These are phyloP conservation scores for Coemansia sp. DNA, from an alignment of 192 early-diverging fungal genomes.

Conservation along the genomic window DNA sequence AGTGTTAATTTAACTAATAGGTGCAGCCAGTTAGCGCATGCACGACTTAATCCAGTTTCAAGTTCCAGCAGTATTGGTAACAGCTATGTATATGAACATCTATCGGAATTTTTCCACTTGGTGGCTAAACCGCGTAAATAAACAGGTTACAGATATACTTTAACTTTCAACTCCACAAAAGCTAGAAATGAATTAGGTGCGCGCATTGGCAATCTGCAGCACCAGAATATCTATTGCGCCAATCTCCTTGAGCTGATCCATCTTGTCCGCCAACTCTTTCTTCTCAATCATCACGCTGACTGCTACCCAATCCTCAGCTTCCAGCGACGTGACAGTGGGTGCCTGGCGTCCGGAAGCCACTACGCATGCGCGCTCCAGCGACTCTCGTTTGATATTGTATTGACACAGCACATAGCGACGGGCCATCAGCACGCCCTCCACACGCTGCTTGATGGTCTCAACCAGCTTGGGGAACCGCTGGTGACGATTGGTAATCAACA, in stretches of 20 bases:
- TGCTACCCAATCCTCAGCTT: constrained; percentile 85
- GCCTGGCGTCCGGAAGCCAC: constrained; percentile 95
- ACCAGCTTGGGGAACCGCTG: constrained; percentile 73
- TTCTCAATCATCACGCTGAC: constrained; percentile 89
- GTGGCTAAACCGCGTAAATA: too few species aligned
- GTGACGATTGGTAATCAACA: constrained; percentile 85
- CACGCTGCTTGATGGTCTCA: constrained; percentile 75
- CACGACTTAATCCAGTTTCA: too few species aligned
- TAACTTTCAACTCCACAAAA: too few species aligned
- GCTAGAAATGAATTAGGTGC: constrained; percentile 55
- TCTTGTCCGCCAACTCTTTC: constrained; percentile 73
- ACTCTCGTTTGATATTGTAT: constrained; percentile 80
- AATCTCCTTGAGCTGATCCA: constrained; percentile 84
- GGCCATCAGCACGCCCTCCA: constrained; percentile 89
- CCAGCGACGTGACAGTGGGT: constrained; percentile 82
- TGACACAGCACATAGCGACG: constrained; percentile 83
- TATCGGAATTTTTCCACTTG: too few species aligned
- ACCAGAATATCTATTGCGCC: constrained; percentile 93
- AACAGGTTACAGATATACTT: too few species aligned
- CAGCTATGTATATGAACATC: too few species aligned
- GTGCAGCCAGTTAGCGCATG: too few species aligned
- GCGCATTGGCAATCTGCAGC: constrained; percentile 72
- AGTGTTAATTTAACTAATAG: too few species aligned
- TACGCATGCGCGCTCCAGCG: constrained; percentile 62
- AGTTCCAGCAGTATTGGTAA: too few species aligned